Evolutionary conservation across 2,329 filamentous ascomycete species (phyloP).

Genomic region (Aspergillus pseudotamarii): DNA sequence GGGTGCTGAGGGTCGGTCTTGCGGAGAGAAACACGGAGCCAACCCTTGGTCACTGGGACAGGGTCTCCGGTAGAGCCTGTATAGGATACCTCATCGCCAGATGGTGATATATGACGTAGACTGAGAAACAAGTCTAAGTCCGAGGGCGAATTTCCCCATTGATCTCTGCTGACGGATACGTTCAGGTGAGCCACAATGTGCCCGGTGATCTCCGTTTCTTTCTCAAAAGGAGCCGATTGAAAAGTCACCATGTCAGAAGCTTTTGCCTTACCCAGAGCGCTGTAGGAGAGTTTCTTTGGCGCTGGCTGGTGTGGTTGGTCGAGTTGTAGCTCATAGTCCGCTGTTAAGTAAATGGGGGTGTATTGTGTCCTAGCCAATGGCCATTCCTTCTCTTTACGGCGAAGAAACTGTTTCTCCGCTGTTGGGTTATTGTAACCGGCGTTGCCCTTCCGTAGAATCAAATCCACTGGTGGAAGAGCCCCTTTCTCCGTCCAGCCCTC

Average conservation of each 20-base stretch:
- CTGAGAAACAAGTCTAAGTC: slow-evolving; percentile 56
- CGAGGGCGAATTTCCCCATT: slow-evolving; percentile 35
- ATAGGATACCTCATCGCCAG: slow-evolving; percentile 54
- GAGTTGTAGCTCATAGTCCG: not conserved
- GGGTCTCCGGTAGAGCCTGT: slow-evolving; percentile 57
- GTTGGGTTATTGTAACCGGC: slow-evolving; percentile 64
- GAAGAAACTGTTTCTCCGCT: slow-evolving; percentile 55
- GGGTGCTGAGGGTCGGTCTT: slow-evolving; percentile 47
- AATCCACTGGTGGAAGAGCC: slow-evolving; percentile 59
- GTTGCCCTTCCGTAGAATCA: slow-evolving; percentile 65
- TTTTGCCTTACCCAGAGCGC: too few relatives aligned
- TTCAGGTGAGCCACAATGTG: slow-evolving; percentile 65
- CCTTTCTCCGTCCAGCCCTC: slow-evolving; percentile 41
- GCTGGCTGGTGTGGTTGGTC: too few relatives aligned
- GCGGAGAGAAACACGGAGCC: slow-evolving; percentile 53
- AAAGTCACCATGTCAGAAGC: too few relatives aligned
- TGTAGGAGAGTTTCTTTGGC: too few relatives aligned
- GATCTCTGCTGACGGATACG: slow-evolving; percentile 52
- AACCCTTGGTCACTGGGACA: slow-evolving; percentile 56
- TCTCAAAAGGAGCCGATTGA: too few relatives aligned
- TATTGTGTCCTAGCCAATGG: slow-evolving; percentile 66
- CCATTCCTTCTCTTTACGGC: slow-evolving; percentile 63
- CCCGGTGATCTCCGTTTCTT: slow-evolving; percentile 63
- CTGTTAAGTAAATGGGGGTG: slow-evolving; percentile 25
- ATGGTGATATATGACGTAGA: slow-evolving; percentile 54